A percentile compares a stretch with the other conserved stretches of the same genome.
These are phyloP conservation scores for Colletotrichum cuscutae DNA, from an alignment of 2,329 filamentous ascomycete species.

Conservation along the genomic window DNA sequence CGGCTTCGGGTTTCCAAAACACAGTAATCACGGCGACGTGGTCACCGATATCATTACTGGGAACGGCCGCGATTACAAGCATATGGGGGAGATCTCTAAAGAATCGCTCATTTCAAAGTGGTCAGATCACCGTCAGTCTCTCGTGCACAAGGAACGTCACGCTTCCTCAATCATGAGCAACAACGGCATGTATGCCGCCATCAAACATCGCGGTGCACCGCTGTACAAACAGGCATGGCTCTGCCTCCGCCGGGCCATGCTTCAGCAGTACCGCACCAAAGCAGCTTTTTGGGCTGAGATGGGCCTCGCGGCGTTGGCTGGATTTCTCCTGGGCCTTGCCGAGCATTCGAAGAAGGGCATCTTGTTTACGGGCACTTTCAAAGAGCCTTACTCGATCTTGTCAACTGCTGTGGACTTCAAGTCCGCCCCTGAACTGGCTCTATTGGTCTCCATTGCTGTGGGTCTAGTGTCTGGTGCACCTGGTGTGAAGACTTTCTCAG, in stretches of 20 bases:
- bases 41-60: slow-evolving; percentile 72
- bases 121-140: slow-evolving; percentile 45
- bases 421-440: slow-evolving; percentile 61
- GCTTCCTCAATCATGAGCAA: slow-evolving; percentile 49
- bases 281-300: slow-evolving; percentile 65
- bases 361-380: slow-evolving; percentile 64
- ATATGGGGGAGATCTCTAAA: slow-evolving; percentile 55
- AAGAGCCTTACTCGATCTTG: slow-evolving; percentile 59
- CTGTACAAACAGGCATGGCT: slow-evolving; percentile 61
- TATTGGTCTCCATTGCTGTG: slow-evolving; percentile 64
- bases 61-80: slow-evolving; percentile 62
- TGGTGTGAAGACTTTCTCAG: slow-evolving; percentile 66
- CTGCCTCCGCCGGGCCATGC: slow-evolving; percentile 61
- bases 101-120: slow-evolving; percentile 62
- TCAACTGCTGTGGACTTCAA: slow-evolving; percentile 61
- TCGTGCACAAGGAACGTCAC: slow-evolving; percentile 38
- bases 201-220: slow-evolving; percentile 61
- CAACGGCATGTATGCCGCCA: slow-evolving; percentile 52
- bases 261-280: slow-evolving; percentile 66
- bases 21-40: slow-evolving; percentile 65
- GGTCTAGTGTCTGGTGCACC: slow-evolving; percentile 65
- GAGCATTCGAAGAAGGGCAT: slow-evolving; percentile 60
- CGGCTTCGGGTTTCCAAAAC: slow-evolving; percentile 61
- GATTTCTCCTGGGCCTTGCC: slow-evolving; percentile 64
- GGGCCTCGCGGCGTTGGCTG: slow-evolving; percentile 61